These are phyloP conservation scores for Clonostachys solani DNA, from an alignment of 2,329 filamentous ascomycete genomes.

Conservation along the genomic window DNA sequence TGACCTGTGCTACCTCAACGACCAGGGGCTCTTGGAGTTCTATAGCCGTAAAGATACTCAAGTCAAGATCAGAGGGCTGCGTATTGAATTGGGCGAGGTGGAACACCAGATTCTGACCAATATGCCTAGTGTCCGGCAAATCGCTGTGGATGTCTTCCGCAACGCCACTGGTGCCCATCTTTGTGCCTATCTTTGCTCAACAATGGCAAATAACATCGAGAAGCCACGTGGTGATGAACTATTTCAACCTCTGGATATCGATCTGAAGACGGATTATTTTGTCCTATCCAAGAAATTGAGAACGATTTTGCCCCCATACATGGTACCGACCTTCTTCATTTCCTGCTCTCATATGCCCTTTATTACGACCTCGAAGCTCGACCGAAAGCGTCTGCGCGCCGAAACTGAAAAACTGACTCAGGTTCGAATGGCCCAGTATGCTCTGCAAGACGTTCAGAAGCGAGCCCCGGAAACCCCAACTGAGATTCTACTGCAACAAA, in stretches of 20 bases:
- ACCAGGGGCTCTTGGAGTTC: slow-evolving; percentile 1
- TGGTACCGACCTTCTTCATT: slow-evolving; percentile 6
- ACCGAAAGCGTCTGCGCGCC: slow-evolving; percentile 4
- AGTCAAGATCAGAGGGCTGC: slow-evolving; percentile 48
- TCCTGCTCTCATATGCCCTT: slow-evolving; percentile 5
- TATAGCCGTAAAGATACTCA: slow-evolving; percentile 14
- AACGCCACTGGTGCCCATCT: not conserved
- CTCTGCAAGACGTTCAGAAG: not conserved
- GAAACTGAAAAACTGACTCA: not conserved
- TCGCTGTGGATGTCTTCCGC: slow-evolving; percentile 6
- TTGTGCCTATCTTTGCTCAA: not conserved
- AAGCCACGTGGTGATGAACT: slow-evolving; percentile 1
- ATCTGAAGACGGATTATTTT: not conserved
- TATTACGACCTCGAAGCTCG: slow-evolving; percentile 5
- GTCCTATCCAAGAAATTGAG: not conserved
- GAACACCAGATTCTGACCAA: slow-evolving; percentile 2
- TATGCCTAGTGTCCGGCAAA: not conserved
- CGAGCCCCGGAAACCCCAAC: not conserved
- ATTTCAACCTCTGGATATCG: not conserved
- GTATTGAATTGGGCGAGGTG: slow-evolving; percentile 33
- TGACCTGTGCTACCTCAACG: slow-evolving; percentile 1
- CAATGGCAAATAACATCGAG: not conserved
- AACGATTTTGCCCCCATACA: slow-evolving; percentile 5
- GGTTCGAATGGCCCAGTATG: not conserved
- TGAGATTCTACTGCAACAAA: slow-evolving; percentile 32